phyloP scores from a whole-genome alignment of 2,329 filamentous ascomycete genomes.

The Paradendryphiella salina region DNA sequence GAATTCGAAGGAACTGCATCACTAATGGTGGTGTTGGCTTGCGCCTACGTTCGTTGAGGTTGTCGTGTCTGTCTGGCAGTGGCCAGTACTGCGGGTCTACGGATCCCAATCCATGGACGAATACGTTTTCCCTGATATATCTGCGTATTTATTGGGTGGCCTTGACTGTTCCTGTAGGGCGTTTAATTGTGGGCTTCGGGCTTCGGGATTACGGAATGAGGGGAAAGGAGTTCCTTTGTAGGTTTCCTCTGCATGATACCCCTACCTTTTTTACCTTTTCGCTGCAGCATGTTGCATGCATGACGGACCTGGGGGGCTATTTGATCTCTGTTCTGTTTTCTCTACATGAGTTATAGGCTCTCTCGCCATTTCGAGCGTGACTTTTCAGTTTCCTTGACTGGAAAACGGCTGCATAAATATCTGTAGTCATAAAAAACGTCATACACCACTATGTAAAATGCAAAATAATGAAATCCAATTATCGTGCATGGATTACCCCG shows the following conservation, averaged over 20 bases:
- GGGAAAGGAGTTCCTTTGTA: neutral
- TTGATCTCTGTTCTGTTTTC: neutral
- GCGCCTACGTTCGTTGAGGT: neutral
- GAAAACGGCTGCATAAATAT: no score
- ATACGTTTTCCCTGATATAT: neutral
- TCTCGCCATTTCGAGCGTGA: no score
- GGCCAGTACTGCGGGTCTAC: neutral
- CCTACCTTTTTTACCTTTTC: neutral
- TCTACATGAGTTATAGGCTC: no score
- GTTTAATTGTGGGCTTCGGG: neutral
- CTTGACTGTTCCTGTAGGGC: neutral
- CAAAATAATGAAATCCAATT: no score
- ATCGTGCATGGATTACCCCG: no score
- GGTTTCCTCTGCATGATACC: neutral
- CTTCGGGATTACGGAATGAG: neutral
- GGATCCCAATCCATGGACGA: neutral
- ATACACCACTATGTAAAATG: no score
- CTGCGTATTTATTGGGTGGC: neutral
- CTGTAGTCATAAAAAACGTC: no score
- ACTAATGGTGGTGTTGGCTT: neutral
- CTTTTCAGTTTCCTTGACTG: no score
- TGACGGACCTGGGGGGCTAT: neutral
- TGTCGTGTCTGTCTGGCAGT: neutral
- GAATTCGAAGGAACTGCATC: slow-evolving; percentile 43
- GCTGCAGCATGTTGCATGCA: neutral